Evolutionary conservation across 2,329 filamentous ascomycete genomes (phyloP).

Genomic region (Apiospora sp.): DNA sequence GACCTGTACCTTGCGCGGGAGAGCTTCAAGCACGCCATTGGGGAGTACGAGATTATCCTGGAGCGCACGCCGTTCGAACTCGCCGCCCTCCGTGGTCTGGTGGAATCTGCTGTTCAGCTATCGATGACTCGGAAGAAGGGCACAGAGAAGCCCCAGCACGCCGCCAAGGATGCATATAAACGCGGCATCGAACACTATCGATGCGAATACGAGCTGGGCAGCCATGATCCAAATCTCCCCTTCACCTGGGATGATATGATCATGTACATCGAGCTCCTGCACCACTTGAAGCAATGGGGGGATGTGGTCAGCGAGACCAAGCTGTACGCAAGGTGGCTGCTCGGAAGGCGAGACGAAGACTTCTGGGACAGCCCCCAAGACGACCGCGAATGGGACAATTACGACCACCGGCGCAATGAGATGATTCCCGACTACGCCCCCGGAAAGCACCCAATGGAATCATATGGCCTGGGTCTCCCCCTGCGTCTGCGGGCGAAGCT

Average conservation of each 20-base stretch:
- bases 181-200: constrained; percentile 54
- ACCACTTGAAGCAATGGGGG: constrained; percentile 66
- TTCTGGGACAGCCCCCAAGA: constrained; percentile 82
- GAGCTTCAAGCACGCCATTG: constrained; percentile 56
- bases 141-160: constrained; percentile 40
- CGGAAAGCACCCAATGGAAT: constrained; percentile 57
- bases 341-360: constrained; percentile 75
- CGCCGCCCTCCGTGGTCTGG: constrained; percentile 61
- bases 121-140: constrained; percentile 56
- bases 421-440: constrained; percentile 67
- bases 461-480: constrained; percentile 79
- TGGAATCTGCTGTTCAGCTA: constrained; percentile 60
- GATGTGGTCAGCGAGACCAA: constrained; percentile 76
- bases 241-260: constrained; percentile 83
- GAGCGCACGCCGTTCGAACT: constrained; percentile 62
- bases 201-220: constrained; percentile 32
- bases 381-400: constrained; percentile 88
- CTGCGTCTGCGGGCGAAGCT: constrained; percentile 85
- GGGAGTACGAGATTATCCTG: constrained; percentile 64
- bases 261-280: constrained; percentile 84
- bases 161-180: constrained; percentile 58
- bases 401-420: constrained; percentile 69
- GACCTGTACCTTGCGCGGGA: constrained; percentile 61
- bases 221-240: constrained; percentile 44
- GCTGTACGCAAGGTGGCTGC: constrained; percentile 79